Evolutionary conservation across 345 rosid genomes (phyloP).

Genomic region (Sisymbrium altissimum): DNA sequence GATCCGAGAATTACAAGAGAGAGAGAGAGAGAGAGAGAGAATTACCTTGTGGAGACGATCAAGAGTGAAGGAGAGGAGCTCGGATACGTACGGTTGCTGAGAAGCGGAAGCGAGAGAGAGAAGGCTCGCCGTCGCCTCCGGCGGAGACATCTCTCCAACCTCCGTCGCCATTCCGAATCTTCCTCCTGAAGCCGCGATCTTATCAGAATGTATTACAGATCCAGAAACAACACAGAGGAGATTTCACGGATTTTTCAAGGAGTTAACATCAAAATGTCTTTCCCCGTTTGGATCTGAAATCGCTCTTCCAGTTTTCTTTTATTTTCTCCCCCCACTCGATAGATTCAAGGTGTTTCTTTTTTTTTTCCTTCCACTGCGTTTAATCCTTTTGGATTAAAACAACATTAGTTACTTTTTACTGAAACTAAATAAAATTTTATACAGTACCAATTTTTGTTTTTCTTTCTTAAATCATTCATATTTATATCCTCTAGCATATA

Average conservation of each 20-base stretch:
- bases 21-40: not conserved
- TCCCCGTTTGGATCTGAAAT: slow-evolving; percentile 12
- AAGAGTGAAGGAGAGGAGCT: slow-evolving; percentile 97
- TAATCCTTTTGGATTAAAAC: no score
- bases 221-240: not conserved
- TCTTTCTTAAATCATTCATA: not conserved
- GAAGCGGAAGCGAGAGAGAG: slow-evolving; percentile 79
- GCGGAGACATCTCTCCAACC: slow-evolving; percentile 39
- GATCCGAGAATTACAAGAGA: not conserved
- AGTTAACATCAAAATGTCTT: not conserved
- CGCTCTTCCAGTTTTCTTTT: not conserved
- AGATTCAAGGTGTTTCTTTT: no score
- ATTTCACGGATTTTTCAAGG: not conserved
- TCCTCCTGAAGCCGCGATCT: no score
- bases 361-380: not conserved
- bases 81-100: slow-evolving; percentile 93
- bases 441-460: not conserved
- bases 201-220: not conserved
- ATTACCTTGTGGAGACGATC: slow-evolving; percentile 99
- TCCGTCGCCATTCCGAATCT: slow-evolving; percentile 37
- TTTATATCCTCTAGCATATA: not conserved
- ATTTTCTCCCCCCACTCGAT: no score
- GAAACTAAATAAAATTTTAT: no score
- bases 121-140: slow-evolving; percentile 40
- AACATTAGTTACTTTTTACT: no score